These are phyloP conservation scores for Globisporangium nodosum DNA, from an alignment of 352 stramenopile genomes.

Conservation along the genomic window DNA sequence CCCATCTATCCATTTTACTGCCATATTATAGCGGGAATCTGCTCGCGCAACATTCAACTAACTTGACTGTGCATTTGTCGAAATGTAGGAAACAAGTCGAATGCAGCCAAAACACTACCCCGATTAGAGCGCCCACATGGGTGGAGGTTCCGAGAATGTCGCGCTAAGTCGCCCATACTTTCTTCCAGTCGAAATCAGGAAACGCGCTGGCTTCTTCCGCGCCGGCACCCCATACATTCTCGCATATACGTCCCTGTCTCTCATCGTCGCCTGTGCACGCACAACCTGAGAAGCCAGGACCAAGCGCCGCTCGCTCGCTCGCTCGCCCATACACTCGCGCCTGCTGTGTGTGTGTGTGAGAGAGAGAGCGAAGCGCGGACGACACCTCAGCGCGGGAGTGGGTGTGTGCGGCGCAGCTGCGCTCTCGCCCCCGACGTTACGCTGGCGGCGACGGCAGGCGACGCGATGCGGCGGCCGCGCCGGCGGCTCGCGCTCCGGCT, in stretches of 20 bases:
- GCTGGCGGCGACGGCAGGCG: not conserved
- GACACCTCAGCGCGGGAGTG: not conserved
- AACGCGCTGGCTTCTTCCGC: conserved; percentile 1
- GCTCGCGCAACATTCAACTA: no score
- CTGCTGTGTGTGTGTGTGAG: no score
- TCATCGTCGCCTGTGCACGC: not conserved
- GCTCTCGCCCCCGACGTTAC: not conserved
- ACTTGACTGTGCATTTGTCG: no score
- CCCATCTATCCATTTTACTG: no score
- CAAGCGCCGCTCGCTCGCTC: not conserved
- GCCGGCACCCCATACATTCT: not conserved
- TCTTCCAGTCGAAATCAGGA: conserved; percentile 1
- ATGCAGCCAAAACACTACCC: no score
- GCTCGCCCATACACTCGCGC: not conserved
- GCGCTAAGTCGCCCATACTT: not conserved
- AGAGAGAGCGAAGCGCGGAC: not conserved
- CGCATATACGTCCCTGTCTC: not conserved
- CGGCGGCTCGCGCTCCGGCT: not conserved
- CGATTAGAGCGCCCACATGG: no score
- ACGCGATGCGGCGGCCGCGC: not conserved
- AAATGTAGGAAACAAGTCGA: no score
- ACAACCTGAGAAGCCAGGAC: not conserved
- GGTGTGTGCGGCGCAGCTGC: no score
- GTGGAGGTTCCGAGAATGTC: not conserved
- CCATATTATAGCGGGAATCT: no score